Evolutionary conservation across 148 eudicot genomes (phyloP), one percentile per base, ranked within the genome.

Genomic region (Arbutus unedo): DNA sequence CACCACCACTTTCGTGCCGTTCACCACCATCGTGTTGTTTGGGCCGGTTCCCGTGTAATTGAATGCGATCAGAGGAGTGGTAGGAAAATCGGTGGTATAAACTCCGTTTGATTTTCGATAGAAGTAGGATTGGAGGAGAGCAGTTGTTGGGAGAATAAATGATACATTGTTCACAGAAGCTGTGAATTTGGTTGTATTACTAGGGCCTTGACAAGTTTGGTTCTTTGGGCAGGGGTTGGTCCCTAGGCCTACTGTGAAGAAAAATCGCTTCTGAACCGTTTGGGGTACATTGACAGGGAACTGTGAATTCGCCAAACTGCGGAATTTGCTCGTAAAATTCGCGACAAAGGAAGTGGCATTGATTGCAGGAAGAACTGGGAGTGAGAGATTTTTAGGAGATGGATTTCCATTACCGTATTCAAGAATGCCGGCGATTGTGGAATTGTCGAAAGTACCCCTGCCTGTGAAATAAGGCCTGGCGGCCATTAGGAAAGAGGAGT

Each of bases 201-300:
- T 91, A 1, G 95, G 98, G 15, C 98, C 98, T 75, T 89, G 92
- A 60, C 95, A 93, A 4, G 94, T 92, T 44, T 86, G 89, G 85
- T 88, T 91, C 44, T 83, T 86, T 0, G 91, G 91, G 81, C 94
- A 93, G 8, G 94, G 91, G 79, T 6, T 82, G 54, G 84, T 87
- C 25, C 94, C 93, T 0, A 90, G 86, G 31, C 94, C 93, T 0
- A 93, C 84, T 0, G 94, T 90, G 64, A 93, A 89, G 84, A 93
- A 91, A 79, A 91, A 88, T 4, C 82, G 86, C 9, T 76, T 84
- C 45, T 91, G 87, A 8, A 90, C 87, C 0, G 82, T 90, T 83
- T 86, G 84, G 1, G 97, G 97, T 0, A 93, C 93, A 45, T 88
- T 85, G 2, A 82, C 80, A 0, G 93, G 97, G 79, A 79, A 93